phyloP scores from a whole-genome alignment of 257 asterid genomes.

The Paulownia fortunei region DNA sequence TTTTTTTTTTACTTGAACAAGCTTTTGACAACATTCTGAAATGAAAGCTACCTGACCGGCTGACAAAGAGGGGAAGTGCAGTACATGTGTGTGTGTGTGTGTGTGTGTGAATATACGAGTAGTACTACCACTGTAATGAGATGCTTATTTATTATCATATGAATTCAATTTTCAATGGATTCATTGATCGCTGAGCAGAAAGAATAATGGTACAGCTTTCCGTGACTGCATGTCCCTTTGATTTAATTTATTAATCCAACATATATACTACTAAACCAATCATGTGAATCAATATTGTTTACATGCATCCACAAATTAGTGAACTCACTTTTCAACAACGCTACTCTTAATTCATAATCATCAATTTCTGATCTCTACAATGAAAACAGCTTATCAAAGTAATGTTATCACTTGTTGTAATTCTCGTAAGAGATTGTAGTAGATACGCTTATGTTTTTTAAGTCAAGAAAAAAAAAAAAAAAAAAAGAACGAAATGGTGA shows the following conservation, averaged over 20 bases:
- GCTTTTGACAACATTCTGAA: slow-evolving; percentile 34
- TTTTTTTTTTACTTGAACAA: slow-evolving; percentile 13
- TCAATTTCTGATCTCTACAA: background rate
- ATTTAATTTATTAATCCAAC: background rate
- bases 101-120: slow-evolving; percentile 17
- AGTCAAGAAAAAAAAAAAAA: no score
- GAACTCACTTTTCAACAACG: slow-evolving; percentile 17
- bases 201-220: slow-evolving; percentile 51
- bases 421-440: no score
- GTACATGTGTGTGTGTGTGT: slow-evolving; percentile 1
- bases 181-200: slow-evolving; percentile 45
- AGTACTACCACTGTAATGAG: background rate
- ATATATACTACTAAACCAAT: slow-evolving; percentile 23
- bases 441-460: no score
- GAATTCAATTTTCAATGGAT: slow-evolving; percentile 34
- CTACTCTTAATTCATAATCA: background rate
- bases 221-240: slow-evolving; percentile 49
- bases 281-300: slow-evolving; percentile 28
- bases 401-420: no score
- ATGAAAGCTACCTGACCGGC: slow-evolving; percentile 31
- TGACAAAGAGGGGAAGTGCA: slow-evolving; percentile 17
- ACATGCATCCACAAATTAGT: slow-evolving; percentile 18
- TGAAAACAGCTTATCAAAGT: no score
- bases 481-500: no score
- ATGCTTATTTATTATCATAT: background rate